Percentiles rank a stretch among this genome's conserved stretches.
Conservation (phyloP, 2,329 filamentous ascomycete species). For the Monilinia polystroma region DNA sequence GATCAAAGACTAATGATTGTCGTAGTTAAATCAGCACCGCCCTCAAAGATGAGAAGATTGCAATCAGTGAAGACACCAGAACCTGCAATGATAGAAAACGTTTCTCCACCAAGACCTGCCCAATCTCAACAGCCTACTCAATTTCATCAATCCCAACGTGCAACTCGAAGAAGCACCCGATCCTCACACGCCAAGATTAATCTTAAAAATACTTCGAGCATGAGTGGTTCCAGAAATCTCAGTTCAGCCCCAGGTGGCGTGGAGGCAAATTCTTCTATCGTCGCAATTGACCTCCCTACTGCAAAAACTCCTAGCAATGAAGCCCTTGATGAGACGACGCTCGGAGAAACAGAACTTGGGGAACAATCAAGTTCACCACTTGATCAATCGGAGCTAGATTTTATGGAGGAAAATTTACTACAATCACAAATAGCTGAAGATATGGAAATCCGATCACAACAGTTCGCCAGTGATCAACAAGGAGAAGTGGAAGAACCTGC, state of each 20-base stretch:
- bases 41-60: conserved; percentile 27
- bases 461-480: background rate
- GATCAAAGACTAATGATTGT: background rate
- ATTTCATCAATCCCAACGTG: background rate
- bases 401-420: conserved; percentile 20
- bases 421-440: conserved; percentile 21
- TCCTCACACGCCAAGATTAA: conserved; percentile 21
- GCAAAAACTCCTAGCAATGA: conserved; percentile 9
- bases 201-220: conserved; percentile 17
- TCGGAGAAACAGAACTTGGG: background rate
- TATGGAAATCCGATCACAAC: conserved; percentile 9
- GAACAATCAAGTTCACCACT: conserved; percentile 3
- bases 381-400: conserved; percentile 11
- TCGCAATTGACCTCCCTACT: background rate
- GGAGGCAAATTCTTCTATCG: background rate
- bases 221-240: background rate
- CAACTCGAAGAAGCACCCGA: conserved; percentile 3
- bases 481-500: conserved; percentile 3
- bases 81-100: background rate
- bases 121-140: background rate
- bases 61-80: conserved; percentile 21
- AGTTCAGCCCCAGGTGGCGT: conserved; percentile 1
- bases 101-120: background rate
- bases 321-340: conserved; percentile 16
- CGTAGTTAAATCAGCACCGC: conserved; percentile 8